phyloP scores from a whole-genome alignment of 352 stramenopile species.

The Lagenidium giganteum region DNA sequence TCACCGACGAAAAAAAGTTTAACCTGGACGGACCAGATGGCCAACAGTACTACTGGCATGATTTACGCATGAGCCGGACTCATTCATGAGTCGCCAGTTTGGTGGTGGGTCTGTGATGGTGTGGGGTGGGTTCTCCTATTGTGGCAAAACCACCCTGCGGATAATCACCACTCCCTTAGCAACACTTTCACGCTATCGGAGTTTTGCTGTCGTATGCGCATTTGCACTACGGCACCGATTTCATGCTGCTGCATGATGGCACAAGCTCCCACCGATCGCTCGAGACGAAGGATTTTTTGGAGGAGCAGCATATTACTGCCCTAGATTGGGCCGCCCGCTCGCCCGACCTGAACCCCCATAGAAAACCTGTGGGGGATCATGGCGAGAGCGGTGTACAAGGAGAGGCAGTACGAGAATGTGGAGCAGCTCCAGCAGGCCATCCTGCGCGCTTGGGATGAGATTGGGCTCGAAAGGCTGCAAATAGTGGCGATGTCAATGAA shows the following conservation, averaged over 20 bases:
- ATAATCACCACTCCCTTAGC: neutral
- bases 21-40: conserved; percentile 33
- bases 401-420: neutral
- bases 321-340: conserved; percentile 4
- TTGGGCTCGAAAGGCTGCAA: too few relatives aligned
- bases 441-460: too few relatives aligned
- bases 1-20: conserved; percentile 37
- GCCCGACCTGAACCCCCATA: conserved; percentile 6
- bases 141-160: conserved; percentile 1
- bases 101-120: conserved; percentile 11
- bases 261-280: conserved; percentile 1
- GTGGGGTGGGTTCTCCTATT: conserved; percentile 4
- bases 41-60: conserved; percentile 23
- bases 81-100: neutral
- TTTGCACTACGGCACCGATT: neutral
- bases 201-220: conserved; percentile 8
- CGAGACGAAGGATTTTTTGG: conserved; percentile 5
- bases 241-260: conserved; percentile 8
- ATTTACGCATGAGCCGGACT: neutral
- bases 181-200: conserved; percentile 10
- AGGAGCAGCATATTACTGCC: neutral
- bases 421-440: neutral
- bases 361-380: conserved; percentile 6
- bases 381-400: neutral
- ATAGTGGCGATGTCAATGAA: too few relatives aligned